Conservation (phyloP, 306 rosid species). For the Carpinus viminea region DNA sequence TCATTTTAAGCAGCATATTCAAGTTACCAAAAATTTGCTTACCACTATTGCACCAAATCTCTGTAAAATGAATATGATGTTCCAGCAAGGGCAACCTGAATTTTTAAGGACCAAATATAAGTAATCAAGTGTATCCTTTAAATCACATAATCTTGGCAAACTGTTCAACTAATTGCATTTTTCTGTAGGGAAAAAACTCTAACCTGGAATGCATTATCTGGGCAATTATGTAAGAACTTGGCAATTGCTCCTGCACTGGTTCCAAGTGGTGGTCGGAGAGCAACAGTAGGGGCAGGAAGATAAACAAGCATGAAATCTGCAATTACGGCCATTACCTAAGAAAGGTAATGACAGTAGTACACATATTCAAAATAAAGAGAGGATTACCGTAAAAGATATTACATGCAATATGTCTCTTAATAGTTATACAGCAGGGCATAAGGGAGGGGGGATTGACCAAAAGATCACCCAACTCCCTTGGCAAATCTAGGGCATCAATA, state of each 20-base stretch:
- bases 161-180: constrained; percentile 9
- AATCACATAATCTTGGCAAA: constrained; percentile 5
- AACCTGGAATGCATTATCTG: constrained; percentile 97
- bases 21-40: constrained; percentile 29
- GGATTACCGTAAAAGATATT: constrained; percentile 11
- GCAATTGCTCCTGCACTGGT: constrained; percentile 66
- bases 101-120: constrained; percentile 10
- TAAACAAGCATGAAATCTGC: constrained; percentile 98
- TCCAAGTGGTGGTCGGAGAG: constrained; percentile 73
- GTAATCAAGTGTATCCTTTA: constrained; percentile 16
- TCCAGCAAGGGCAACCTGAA: constrained; percentile 58
- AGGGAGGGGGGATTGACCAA: not conserved
- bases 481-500: not conserved
- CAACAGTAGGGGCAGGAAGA: constrained; percentile 88
- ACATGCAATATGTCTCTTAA: not conserved
- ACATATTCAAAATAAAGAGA: constrained; percentile 6
- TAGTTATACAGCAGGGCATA: not conserved
- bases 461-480: not conserved
- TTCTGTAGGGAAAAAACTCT: not conserved
- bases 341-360: constrained; percentile 5
- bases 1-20: constrained; percentile 1
- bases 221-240: constrained; percentile 90
- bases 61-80: constrained; percentile 52
- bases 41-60: constrained; percentile 69
- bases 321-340: constrained; percentile 85